A percentile compares a stretch with the other conserved stretches of the same genome.
Conservation (phyloP, 2,329 filamentous ascomycete species). For the Fusarium goolgardi region DNA sequence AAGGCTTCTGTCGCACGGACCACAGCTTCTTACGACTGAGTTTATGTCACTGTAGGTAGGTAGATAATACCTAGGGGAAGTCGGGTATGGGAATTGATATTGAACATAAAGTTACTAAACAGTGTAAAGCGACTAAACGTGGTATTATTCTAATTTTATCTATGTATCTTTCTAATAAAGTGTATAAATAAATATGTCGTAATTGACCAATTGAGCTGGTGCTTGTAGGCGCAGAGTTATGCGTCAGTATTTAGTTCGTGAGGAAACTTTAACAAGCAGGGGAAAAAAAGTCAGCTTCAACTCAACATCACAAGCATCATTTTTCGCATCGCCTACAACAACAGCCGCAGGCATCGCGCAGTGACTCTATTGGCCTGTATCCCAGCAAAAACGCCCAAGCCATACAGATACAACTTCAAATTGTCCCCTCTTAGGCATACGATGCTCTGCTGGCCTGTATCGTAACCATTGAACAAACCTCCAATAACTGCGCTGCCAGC, state of each 20-base stretch:
- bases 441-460: conserved; percentile 1
- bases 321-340: conserved; percentile 3
- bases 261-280: conserved; percentile 6
- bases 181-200: neutral
- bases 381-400: neutral
- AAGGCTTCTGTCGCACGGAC: conserved; percentile 26
- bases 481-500: neutral
- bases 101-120: neutral
- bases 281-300: conserved; percentile 30
- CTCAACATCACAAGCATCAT: conserved; percentile 10
- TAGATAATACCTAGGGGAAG: neutral
- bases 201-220: neutral
- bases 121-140: neutral
- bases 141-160: too few relatives aligned
- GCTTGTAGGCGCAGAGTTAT: neutral
- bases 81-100: neutral
- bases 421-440: neutral
- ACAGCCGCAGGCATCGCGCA: neutral
- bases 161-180: neutral
- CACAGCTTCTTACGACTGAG: conserved; percentile 22
- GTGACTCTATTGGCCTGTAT: too few relatives aligned
- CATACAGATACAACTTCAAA: too few relatives aligned
- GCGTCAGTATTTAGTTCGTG: conserved; percentile 10
- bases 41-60: neutral
- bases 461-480: conserved; percentile 10